Evolutionary conservation across 208 protist genomes (phyloP).

Genomic region (Leishmania guyanensis): DNA sequence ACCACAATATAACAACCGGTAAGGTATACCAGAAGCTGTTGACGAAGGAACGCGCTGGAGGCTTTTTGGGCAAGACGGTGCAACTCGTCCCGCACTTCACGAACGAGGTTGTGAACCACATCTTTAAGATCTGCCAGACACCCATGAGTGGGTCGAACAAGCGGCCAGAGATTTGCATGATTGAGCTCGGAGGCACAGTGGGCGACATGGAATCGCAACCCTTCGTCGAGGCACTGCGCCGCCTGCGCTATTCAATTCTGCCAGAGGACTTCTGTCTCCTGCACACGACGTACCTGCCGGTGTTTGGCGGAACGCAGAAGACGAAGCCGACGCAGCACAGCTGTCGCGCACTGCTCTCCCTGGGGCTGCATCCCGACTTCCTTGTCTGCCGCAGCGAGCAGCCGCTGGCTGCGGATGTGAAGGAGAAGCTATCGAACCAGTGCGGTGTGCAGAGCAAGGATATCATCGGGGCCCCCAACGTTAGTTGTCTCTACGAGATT

Average conservation of each 20-base stretch:
- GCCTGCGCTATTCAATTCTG: slow-evolving; percentile 81
- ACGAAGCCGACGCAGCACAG: slow-evolving; percentile 99
- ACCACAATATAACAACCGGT: slow-evolving; percentile 99
- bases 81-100: slow-evolving; percentile 97
- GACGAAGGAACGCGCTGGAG: slow-evolving; percentile 95
- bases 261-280: slow-evolving; percentile 89
- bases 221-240: slow-evolving; percentile 98
- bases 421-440: slow-evolving; percentile 96
- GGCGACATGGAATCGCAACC: slow-evolving; percentile 99
- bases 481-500: slow-evolving; percentile 96
- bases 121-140: slow-evolving; percentile 88
- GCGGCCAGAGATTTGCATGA: slow-evolving; percentile 96
- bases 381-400: slow-evolving; percentile 97
- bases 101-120: slow-evolving; percentile 90
- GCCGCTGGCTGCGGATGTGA: slow-evolving; percentile 75
- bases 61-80: slow-evolving; percentile 99
- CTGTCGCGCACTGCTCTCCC: slow-evolving; percentile 94
- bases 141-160: slow-evolving; percentile 79
- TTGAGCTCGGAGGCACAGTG: slow-evolving; percentile 98
- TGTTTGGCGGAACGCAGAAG: slow-evolving; percentile 97
- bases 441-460: slow-evolving; percentile 95
- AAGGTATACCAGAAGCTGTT: slow-evolving; percentile 98
- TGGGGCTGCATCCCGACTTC: slow-evolving; percentile 98
- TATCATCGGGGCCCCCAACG: slow-evolving; percentile 97
- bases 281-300: slow-evolving; percentile 90